Evolutionary conservation across 129 eudicot species (phyloP).

Genomic region (Tagetes erecta): DNA sequence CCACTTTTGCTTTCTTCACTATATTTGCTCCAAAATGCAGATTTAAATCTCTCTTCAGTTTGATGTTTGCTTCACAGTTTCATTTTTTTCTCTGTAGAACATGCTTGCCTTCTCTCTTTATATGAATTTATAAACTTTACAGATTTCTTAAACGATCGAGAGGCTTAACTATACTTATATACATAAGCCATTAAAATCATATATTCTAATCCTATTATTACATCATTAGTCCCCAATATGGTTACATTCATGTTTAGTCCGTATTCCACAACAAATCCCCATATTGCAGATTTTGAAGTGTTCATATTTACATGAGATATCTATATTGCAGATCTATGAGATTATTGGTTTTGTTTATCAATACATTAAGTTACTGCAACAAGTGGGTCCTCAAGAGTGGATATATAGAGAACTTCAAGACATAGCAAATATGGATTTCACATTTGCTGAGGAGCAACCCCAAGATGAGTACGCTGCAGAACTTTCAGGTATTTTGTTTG

Average conservation of each 20-base stretch:
- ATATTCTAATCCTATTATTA: not conserved
- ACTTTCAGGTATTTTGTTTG: slow-evolving; percentile 70
- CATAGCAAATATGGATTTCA: slow-evolving; percentile 86
- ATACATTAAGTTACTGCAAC: slow-evolving; percentile 76
- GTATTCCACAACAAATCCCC: slow-evolving; percentile 5
- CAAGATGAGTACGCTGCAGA: slow-evolving; percentile 98
- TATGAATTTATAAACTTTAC: not conserved
- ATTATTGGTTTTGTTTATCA: slow-evolving; percentile 84
- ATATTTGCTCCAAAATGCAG: not conserved
- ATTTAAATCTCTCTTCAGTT: not conserved
- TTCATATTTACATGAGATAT: slow-evolving; percentile 28
- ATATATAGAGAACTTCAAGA: slow-evolving; percentile 94
- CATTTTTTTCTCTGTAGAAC: not conserved
- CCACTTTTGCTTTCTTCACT: not conserved
- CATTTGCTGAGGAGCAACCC: slow-evolving; percentile 93
- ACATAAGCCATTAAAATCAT: not conserved
- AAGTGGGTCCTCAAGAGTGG: slow-evolving; percentile 90
- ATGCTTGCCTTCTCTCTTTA: not conserved
- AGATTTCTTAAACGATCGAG: not conserved
- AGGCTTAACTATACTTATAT: slow-evolving; percentile 1
- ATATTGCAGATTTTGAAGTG: not conserved
- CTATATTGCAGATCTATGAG: slow-evolving; percentile 61
- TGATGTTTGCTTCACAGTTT: slow-evolving; percentile 7
- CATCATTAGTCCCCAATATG: slow-evolving; percentile 1
- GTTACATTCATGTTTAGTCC: not conserved